These are phyloP conservation scores for Talaromyces rugulosus DNA, from an alignment of 2,329 filamentous ascomycete genomes.

Conservation along the genomic window DNA sequence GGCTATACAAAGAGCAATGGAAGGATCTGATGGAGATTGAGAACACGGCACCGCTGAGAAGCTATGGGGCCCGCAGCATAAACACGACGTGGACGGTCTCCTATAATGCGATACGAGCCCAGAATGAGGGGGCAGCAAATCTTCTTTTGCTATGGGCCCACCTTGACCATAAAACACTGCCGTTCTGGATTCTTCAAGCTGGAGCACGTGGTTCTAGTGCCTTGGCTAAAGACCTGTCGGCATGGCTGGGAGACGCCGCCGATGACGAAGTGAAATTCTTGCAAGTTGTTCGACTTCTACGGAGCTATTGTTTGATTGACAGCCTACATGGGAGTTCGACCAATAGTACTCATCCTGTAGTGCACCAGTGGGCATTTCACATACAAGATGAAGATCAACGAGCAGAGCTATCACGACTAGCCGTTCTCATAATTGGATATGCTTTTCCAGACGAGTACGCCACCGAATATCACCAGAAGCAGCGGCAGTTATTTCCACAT, in stretches of 20 bases:
- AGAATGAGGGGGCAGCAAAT: neutral
- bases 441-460: neutral
- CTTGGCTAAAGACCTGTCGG: conserved; percentile 2
- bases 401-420: conserved; percentile 3
- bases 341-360: conserved; percentile 4
- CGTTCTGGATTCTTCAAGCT: conserved; percentile 6
- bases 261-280: conserved; percentile 5
- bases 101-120: neutral
- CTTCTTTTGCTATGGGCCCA: conserved; percentile 1
- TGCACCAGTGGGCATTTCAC: conserved; percentile 6
- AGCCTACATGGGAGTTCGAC: neutral
- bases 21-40: neutral
- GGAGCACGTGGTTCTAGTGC: neutral
- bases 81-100: conserved; percentile 4
- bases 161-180: conserved; percentile 5
- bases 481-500: conserved; percentile 1
- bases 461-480: conserved; percentile 3
- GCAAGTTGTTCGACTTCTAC: conserved; percentile 5
- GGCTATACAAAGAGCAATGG: conserved; percentile 4
- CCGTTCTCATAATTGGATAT: conserved; percentile 4
- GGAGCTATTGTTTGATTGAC: conserved; percentile 7
- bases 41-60: neutral
- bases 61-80: conserved; percentile 1
- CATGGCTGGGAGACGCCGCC: neutral
- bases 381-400: conserved; percentile 3